Evolutionary conservation across 495 filamentous ascomycete species (phyloP).

Genomic region (Podospora didyma): DNA sequence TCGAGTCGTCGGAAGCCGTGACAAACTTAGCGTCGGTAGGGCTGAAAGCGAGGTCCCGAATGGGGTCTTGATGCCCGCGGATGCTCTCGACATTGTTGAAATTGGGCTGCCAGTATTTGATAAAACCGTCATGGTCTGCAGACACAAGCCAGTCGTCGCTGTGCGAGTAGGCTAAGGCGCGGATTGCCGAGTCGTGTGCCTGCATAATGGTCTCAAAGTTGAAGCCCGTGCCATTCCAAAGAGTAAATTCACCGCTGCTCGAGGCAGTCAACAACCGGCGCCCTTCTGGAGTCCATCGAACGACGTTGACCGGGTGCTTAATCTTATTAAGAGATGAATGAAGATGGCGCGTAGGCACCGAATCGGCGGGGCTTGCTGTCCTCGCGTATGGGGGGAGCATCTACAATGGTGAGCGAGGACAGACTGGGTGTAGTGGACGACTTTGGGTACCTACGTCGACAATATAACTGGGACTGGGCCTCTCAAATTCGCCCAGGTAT

Average conservation of each 20-base stretch:
- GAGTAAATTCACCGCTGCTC: slow-evolving; percentile 93
- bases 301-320: slow-evolving; percentile 95
- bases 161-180: slow-evolving; percentile 83
- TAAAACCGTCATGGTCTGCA: slow-evolving; percentile 87
- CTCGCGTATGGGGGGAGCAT: slow-evolving; percentile 83
- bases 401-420: slow-evolving; percentile 36
- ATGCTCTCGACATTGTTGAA: slow-evolving; percentile 98
- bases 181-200: slow-evolving; percentile 90
- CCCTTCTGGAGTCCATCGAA: slow-evolving; percentile 96
- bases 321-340: slow-evolving; percentile 97
- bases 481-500: slow-evolving; percentile 66
- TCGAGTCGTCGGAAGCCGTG: slow-evolving; percentile 89
- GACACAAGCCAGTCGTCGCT: slow-evolving; percentile 96
- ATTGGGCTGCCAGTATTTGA: slow-evolving; percentile 99
- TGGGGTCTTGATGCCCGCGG: slow-evolving; percentile 82
- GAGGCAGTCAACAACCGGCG: slow-evolving; percentile 85
- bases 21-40: slow-evolving; percentile 94
- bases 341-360: slow-evolving; percentile 82
- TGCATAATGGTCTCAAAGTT: slow-evolving; percentile 99
- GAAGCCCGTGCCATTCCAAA: slow-evolving; percentile 98
- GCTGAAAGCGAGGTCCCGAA: slow-evolving; percentile 88
- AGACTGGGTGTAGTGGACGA: not conserved
- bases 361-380: slow-evolving; percentile 66
- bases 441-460: slow-evolving; percentile 65
- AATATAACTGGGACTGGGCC: slow-evolving; percentile 82